phyloP scores from a whole-genome alignment of 2,329 filamentous ascomycete species.

The Diaporthe sp. region DNA sequence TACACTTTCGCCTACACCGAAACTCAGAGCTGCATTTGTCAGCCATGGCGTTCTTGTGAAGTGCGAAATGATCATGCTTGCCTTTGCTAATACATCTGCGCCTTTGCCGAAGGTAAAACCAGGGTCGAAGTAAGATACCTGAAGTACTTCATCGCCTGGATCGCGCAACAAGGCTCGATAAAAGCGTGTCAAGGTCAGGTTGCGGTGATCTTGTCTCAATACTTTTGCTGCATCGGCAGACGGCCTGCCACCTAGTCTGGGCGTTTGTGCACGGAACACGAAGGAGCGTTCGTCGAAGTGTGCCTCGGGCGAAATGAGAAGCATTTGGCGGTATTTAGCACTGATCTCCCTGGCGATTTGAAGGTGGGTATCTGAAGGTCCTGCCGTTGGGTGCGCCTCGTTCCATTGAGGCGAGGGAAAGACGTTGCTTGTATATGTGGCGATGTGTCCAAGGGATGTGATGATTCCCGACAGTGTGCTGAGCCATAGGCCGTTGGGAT shows the following conservation, averaged over 20 bases:
- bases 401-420: conserved; percentile 13
- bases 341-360: not conserved
- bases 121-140: not conserved
- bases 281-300: not conserved
- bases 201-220: not conserved
- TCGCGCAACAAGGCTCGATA: not conserved
- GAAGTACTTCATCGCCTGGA: conserved; percentile 7
- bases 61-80: not conserved
- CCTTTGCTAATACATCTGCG: not conserved
- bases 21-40: not conserved
- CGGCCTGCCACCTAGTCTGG: not conserved
- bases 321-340: not conserved
- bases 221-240: not conserved
- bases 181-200: not conserved
- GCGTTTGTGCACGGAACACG: not conserved
- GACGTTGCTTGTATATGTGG: not conserved
- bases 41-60: not conserved
- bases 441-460: conserved; percentile 18
- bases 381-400: not conserved
- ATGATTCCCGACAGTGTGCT: conserved; percentile 2
- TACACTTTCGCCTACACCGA: not conserved
- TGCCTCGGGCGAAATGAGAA: not conserved
- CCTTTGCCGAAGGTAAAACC: not conserved
- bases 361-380: conserved; percentile 2
- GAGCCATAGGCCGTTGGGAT: not conserved